Evolutionary conservation across 768 basidiomycete species (phyloP).

Genomic region (Trametes gibbosa): DNA sequence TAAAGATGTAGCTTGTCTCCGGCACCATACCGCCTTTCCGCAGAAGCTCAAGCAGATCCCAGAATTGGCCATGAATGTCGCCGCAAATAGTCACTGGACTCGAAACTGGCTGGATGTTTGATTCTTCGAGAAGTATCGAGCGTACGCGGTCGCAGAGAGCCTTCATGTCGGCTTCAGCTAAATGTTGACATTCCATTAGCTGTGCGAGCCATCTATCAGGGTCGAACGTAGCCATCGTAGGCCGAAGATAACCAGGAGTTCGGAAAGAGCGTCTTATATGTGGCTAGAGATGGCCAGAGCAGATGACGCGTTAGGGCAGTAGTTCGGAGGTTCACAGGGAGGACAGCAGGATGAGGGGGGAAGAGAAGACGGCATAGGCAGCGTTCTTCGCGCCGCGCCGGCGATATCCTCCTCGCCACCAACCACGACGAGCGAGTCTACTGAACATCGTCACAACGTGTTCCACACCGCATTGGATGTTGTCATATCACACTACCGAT

Average conservation of each 20-base stretch:
- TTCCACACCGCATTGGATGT: background rate
- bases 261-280: background rate
- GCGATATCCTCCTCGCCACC: background rate
- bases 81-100: slow-evolving; percentile 94
- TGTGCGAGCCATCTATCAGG: slow-evolving; percentile 88
- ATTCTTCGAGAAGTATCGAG: slow-evolving; percentile 90
- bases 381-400: background rate
- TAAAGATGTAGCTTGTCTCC: slow-evolving; percentile 92
- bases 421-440: slow-evolving; percentile 1
- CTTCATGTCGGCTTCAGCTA: slow-evolving; percentile 92
- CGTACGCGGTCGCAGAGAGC: slow-evolving; percentile 88
- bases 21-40: slow-evolving; percentile 84
- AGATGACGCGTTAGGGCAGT: background rate
- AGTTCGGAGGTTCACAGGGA: background rate
- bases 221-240: slow-evolving; percentile 34
- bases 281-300: background rate
- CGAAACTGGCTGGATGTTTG: slow-evolving; percentile 95
- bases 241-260: background rate
- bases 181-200: slow-evolving; percentile 81
- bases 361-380: background rate
- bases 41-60: slow-evolving; percentile 90
- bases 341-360: background rate
- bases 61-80: slow-evolving; percentile 98
- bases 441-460: slow-evolving; percentile 1
- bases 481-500: too few species aligned